Evolutionary conservation across 805 yeast genomes (phyloP).

Genomic region (Candida maris): DNA sequence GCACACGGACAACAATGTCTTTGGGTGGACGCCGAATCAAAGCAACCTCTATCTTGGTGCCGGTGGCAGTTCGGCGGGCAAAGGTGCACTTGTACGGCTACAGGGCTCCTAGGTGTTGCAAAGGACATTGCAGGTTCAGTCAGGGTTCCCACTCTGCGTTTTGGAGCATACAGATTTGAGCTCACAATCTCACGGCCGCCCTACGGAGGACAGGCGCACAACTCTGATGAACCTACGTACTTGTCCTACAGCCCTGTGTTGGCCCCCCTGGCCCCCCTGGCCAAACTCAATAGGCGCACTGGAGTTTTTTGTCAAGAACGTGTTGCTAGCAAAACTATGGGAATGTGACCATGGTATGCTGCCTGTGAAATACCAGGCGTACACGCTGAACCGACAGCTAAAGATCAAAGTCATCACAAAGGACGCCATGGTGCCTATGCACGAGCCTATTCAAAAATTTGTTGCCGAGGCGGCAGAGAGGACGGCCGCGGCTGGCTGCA

Average conservation of each 20-base stretch:
- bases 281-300: constrained; percentile 5
- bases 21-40: constrained; percentile 49
- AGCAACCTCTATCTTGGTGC: constrained; percentile 46
- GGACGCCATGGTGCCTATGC: constrained; percentile 49
- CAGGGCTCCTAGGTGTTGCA: constrained; percentile 58
- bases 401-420: constrained; percentile 25
- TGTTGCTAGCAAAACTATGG: neutral
- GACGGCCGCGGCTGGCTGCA: constrained; percentile 40
- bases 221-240: neutral
- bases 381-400: neutral
- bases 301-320: neutral
- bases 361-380: neutral
- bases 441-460: constrained; percentile 52
- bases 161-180: constrained; percentile 51
- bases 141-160: constrained; percentile 54
- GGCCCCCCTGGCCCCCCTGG: constrained; percentile 6
- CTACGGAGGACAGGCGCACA: constrained; percentile 23
- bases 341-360: neutral
- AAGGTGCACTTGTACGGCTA: constrained; percentile 51
- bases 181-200: constrained; percentile 38
- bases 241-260: neutral
- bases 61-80: constrained; percentile 65
- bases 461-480: constrained; percentile 29
- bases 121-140: constrained; percentile 63
- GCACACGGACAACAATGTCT: constrained; percentile 48